Evolutionary conservation across 495 filamentous ascomycete genomes (phyloP).

Genomic region (Tuber magnatum): DNA sequence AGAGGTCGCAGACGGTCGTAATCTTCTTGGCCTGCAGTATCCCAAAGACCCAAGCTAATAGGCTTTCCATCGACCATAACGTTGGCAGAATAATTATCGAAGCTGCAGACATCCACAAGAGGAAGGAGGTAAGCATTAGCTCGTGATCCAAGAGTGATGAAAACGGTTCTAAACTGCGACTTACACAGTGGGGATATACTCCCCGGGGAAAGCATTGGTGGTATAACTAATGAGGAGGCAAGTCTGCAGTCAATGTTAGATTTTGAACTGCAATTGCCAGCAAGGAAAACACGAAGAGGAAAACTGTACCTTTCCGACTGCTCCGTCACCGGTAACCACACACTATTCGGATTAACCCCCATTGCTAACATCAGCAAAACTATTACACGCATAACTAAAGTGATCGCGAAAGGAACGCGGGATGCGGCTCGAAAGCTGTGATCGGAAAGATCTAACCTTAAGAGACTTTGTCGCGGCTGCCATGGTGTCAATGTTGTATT

Average conservation of each 20-base stretch:
- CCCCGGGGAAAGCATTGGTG: conserved; percentile 96
- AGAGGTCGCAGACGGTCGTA: conserved; percentile 93
- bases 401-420: conserved; percentile 2
- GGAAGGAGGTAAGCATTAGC: conserved; percentile 10
- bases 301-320: conserved; percentile 78
- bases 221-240: conserved; percentile 99
- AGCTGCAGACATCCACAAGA: conserved; percentile 52
- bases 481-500: conserved; percentile 44
- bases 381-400: background rate
- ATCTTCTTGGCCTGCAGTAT: conserved; percentile 98
- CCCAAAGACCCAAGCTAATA: conserved; percentile 94
- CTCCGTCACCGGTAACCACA: conserved; percentile 97
- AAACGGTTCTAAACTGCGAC: conserved; percentile 42
- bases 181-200: conserved; percentile 99
- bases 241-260: conserved; percentile 55
- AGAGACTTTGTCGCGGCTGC: conserved; percentile 66
- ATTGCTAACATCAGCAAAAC: conserved; percentile 38
- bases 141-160: background rate
- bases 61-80: conserved; percentile 98
- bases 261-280: conserved; percentile 27
- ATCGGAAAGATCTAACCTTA: conserved; percentile 51
- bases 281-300: conserved; percentile 17
- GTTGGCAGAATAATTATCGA: conserved; percentile 98
- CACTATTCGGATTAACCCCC: conserved; percentile 52
- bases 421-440: conserved; percentile 6